These are phyloP conservation scores for Fusarium bactridioides DNA, from an alignment of 2,329 filamentous ascomycete species.

Conservation along the genomic window DNA sequence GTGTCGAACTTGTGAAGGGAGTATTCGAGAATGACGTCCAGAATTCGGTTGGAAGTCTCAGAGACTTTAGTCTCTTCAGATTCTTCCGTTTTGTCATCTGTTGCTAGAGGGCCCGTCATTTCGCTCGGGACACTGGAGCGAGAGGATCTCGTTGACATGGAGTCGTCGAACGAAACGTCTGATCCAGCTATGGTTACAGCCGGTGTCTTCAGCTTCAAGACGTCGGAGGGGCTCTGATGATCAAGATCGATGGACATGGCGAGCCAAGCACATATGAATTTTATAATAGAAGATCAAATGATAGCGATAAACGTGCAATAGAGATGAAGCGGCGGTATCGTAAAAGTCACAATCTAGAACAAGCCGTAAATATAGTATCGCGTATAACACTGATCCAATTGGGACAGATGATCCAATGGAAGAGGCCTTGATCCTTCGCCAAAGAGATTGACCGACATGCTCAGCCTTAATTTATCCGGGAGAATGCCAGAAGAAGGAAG, in stretches of 20 bases:
- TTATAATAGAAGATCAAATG: background rate
- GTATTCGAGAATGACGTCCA: background rate
- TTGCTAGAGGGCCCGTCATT: background rate
- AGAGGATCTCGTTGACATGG: background rate
- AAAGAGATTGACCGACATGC: background rate
- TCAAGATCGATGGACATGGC: background rate
- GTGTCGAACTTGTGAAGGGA: conserved; percentile 4
- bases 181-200: background rate
- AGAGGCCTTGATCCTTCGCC: background rate
- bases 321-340: background rate
- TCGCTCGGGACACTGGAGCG: background rate
- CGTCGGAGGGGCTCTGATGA: background rate
- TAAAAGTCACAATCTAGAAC: background rate
- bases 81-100: background rate
- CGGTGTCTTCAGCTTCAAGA: background rate
- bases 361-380: background rate
- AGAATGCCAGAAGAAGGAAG: background rate
- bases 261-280: background rate
- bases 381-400: background rate
- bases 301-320: background rate
- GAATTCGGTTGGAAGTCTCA: background rate
- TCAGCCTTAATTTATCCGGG: background rate
- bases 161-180: background rate
- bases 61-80: background rate
- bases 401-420: background rate